A percentile compares a stretch with the other conserved stretches of the same genome.
Evolutionary conservation across 208 protist genomes (phyloP).

Genomic region (Naegleria fowleri): DNA sequence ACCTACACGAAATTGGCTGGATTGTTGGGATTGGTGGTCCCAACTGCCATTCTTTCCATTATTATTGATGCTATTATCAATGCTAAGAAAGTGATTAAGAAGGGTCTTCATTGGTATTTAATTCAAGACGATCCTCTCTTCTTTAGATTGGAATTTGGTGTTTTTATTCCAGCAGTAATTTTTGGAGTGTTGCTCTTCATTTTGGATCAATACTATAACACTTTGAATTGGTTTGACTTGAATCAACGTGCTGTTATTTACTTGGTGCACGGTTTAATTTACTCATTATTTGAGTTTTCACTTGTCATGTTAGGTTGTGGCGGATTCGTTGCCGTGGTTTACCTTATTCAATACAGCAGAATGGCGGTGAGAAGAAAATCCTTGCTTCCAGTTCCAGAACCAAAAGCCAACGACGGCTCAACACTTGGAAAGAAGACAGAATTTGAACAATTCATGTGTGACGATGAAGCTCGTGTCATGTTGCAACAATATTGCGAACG

Average conservation of each 20-base stretch:
- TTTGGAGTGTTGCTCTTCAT: neutral
- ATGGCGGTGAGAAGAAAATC: neutral
- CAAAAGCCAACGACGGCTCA: neutral
- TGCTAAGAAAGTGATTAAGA: neutral
- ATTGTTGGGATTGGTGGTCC: neutral
- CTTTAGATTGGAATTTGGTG: neutral
- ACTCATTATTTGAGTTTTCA: neutral
- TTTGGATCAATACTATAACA: neutral
- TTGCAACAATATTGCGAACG: constrained; percentile 1
- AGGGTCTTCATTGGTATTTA: neutral
- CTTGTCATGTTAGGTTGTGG: neutral
- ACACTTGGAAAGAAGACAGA: neutral
- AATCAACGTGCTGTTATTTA: neutral
- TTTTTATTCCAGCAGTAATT: neutral
- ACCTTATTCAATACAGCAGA: neutral
- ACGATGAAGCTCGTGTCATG: neutral
- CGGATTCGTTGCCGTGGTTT: neutral
- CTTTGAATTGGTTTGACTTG: neutral
- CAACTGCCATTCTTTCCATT: neutral
- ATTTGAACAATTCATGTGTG: neutral
- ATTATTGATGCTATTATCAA: neutral
- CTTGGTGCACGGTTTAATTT: neutral
- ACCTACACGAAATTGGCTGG: neutral
- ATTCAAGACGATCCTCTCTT: neutral
- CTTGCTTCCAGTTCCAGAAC: neutral